Evolutionary conservation across 768 basidiomycete genomes (phyloP), one percentile per base, ranked within the genome.

Genomic region (Tulasnella sp.): DNA sequence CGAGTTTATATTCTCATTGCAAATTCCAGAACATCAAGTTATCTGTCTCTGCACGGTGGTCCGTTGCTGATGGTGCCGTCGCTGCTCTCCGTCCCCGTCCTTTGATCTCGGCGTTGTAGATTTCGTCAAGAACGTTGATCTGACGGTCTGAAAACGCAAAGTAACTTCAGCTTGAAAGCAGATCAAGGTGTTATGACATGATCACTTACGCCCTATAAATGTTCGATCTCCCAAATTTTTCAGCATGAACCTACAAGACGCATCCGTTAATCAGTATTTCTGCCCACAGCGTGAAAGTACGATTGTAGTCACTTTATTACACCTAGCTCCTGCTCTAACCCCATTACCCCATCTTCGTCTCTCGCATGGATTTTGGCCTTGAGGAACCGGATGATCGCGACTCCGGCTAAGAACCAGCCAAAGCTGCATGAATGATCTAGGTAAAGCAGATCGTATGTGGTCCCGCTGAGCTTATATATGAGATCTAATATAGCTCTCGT

Each of bases 371-470:
- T 80, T 34, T 44, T 72, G 48, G 72, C 72, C 16, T 74, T 48
- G 69, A 80, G 28, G 72, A 80, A 80, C 12, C 79, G 72, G 12
- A 75, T 80, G 22, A 80, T 50, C 28, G 79, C 54, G 4, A 34
- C 79, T 1, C 79, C 79, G 7, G 72, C 72, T 20, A 80, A 18
- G 48, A 80, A 80, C 79, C 79, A 80, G 31, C 28, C 22, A 46
- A 73, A 84, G 31, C 79, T 74, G 7, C 46, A 80, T 4, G 44
- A 93, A n/a, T 80, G 79, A n/a, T 80, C 79, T n/a, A 80, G 22
- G 44, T 74, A 60, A 14, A 80, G 46, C 9, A 75, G 60, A 41
- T 81, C 80, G 73, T 42, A 81, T 5, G 80, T 44, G 34, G 80
- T 81, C 37, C 60, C 81, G 14, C 44, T 40, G 40, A 81, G 48